Base-by-base conservation (phyloP, 1,284 basidiomycete genomes). In the Inonotus obliquus region DNA sequence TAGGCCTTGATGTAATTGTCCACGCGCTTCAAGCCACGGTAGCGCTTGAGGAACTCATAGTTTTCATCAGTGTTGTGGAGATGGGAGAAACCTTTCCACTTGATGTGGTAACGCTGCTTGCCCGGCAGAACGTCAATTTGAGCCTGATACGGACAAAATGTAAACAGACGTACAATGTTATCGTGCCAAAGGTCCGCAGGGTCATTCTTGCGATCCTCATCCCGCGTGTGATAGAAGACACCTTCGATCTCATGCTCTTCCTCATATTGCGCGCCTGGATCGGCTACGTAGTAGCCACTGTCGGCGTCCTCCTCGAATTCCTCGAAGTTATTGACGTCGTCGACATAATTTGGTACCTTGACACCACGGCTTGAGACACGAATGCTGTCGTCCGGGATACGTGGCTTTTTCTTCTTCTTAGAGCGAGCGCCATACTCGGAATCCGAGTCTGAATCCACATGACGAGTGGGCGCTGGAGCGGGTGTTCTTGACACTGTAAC, bases 1-100 rank as follows among this genome's bases (percentile, higher is more conserved):
- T 86, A 82, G 19, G 87, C 84, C 72, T 96, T 96, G 81, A 99
- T 97, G 76, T 99, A 99, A 77, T 99, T 99, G 76, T 98, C 96
- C 62, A 99, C 94, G 61, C 95, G 92, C 77, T 99, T 99, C 71
- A 98, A 83, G 32, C 95, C 95, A 71, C 85, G 89, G 81, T 91
- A 97, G 38, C 92, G 88, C 74, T 95, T 95, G 63, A 98, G 78
- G 73, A 97, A 98, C 70, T 94, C 88, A 78, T 97, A 98, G 11
- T 89, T 88, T 76, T 99, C 96, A 72, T 98, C 96, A 10, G 96
- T 99, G 72, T 99, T 97, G 78, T 96, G 93, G 17, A 96, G 80
- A 72, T 96, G 93, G 13, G 93, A 96, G 73, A 94, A 96, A 65
- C 86, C 87, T 75, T 95, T 96, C 94, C 94, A 96, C 74, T 96